Evolutionary conservation across 2,329 filamentous ascomycete genomes (phyloP), one percentile per base, ranked within the genome.

Genomic region (Eutypa lata): DNA sequence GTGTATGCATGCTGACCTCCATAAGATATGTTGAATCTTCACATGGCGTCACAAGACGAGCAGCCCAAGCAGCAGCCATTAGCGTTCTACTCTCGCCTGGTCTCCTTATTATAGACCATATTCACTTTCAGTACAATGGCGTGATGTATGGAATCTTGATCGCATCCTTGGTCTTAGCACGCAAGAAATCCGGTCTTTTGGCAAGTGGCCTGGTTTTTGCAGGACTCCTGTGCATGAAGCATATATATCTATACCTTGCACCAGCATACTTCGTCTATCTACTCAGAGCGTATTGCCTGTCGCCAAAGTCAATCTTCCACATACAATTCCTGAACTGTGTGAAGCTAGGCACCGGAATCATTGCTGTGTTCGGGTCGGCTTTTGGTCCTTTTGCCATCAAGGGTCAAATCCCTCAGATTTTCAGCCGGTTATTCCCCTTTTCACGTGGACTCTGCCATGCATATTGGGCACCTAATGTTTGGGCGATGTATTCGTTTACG

Each of bases 41-140:
- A 2, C 82, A 86, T 42, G 70, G 78, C 16, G 68, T 72, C 7
- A 82, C 83, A n/a, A 91, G 86, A 66, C 85, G 84, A 44, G 85
- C 90, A 47, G 88, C 91, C 11, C 91, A 97, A 66, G 90, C 89
- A 22, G 90, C 89, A 46, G 91, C 92, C 22, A 79, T 97, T 52
- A 97, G 93, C 1, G 86, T 99, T 54, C 76, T 97, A 3, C 82
- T 97, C 13, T 97, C 92, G 0, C 94, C 94, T 0, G 94, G 93
- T 2, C 82, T 99, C 35, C 79, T 99, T 55, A 95, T 99, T 68
- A 97, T 99, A 70, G 94, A 99, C 67, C 94, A 99, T 67, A 89
- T 93, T 7, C 94, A 88, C 71, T 99, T 99, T 71, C 94, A 99
- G 76, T 99, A 99, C 76, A 99, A 99, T 75, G 93, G 94, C 40